Base-by-base conservation (phyloP, 305 asterid genomes). In the Andrographis paniculata region DNA sequence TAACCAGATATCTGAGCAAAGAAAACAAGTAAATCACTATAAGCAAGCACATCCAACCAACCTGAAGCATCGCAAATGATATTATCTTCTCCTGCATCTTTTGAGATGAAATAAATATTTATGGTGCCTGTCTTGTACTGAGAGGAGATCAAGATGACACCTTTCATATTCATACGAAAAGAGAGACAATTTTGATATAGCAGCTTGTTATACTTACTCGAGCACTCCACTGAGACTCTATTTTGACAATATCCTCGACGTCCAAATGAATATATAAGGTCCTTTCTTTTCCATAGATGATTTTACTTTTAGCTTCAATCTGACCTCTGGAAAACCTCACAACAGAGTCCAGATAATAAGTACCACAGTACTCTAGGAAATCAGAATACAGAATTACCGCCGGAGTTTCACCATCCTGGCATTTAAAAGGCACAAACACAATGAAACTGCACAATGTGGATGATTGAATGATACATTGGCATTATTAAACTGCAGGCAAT, bases 181-280 rank as follows among this genome's bases (percentile, higher is more conserved):
- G 47, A 59, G 53, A 24, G 50, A 39, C 23, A 53, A 58, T 40
- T 24, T 16, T 20, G 48, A 44, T 36, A 45, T 47, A 39, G 50
- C 45, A 47, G 57, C 38, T 59, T 14, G 12, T 21, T 45, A 46
- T 63, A 66, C 87, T 56, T 58, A 89, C 98, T 62, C 60, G 78
- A 45, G 73, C 75, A 72, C 67, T 46, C 84, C 89, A 80, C 33
- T 67, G 61, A 54, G 94, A 72, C 67, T 80, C 81, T 63, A 91
- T 83, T 49, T 58, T 66, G 50, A 71, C 22, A 21, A 91, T 71
- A 70, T 91, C 94, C 28, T 83, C 88, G 21, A 86, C 50, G 46
- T 66, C 80, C 74, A 78, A 62, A 46, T 62, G 81, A 70, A 83
- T 44, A 62, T 50, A 61, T 50, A 72, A 73, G 14, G 44, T 61